A percentile compares a stretch with the other conserved stretches of the same genome.
Evolutionary conservation across 2,329 filamentous ascomycete species (phyloP).

Genomic region (Penicillium palitans): DNA sequence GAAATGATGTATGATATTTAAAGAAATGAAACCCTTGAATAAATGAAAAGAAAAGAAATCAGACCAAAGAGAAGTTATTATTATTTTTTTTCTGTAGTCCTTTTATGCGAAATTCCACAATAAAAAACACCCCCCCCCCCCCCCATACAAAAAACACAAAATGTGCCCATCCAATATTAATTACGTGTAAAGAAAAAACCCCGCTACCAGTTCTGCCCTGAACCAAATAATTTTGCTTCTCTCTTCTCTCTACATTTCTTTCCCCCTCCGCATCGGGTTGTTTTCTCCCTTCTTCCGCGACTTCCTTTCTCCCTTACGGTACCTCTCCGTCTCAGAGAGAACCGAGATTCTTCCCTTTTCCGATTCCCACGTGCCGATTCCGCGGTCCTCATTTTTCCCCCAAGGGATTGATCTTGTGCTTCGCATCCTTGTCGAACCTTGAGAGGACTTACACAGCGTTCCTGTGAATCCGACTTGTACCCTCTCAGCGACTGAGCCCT

Average conservation of each 20-base stretch:
- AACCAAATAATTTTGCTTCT: slow-evolving; percentile 32
- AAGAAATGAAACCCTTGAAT: neutral
- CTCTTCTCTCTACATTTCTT: slow-evolving; percentile 25
- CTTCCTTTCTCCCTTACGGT: slow-evolving; percentile 8
- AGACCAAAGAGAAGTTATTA: neutral
- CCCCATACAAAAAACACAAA: neutral
- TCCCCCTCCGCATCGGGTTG: slow-evolving; percentile 19
- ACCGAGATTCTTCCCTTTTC: slow-evolving; percentile 2
- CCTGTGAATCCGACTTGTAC: slow-evolving; percentile 12
- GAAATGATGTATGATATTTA: neutral
- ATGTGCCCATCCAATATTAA: slow-evolving; percentile 3
- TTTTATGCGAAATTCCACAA: slow-evolving; percentile 21
- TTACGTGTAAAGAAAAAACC: slow-evolving; percentile 21
- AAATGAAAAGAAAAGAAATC: neutral
- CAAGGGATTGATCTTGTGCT: slow-evolving; percentile 22
- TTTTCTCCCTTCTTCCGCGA: slow-evolving; percentile 18
- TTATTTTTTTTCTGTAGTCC: neutral
- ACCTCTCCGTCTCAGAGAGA: slow-evolving; percentile 9
- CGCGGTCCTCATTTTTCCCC: slow-evolving; percentile 21
- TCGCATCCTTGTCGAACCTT: slow-evolving; percentile 6
- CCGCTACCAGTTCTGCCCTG: slow-evolving; percentile 29
- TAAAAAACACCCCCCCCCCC: neutral
- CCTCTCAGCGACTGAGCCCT: neutral
- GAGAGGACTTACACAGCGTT: slow-evolving; percentile 1
- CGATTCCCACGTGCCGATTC: slow-evolving; percentile 30